Evolutionary conservation across 352 stramenopile species (phyloP).

Genomic region (Phytophthora parvispora): DNA sequence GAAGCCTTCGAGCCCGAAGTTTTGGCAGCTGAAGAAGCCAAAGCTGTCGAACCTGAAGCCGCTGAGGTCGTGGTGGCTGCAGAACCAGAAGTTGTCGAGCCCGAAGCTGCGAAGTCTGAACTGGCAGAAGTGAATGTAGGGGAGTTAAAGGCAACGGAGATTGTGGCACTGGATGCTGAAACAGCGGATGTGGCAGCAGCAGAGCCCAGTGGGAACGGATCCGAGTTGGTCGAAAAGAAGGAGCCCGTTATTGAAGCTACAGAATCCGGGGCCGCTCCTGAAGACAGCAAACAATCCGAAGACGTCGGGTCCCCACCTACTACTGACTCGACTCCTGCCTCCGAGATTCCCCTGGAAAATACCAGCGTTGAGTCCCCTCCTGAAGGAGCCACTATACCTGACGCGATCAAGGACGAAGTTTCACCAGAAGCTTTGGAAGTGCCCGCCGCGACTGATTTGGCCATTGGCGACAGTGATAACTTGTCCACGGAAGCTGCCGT

Average conservation of each 20-base stretch:
- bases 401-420: conserved; percentile 4
- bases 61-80: background rate
- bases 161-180: background rate
- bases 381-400: background rate
- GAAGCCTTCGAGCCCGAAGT: background rate
- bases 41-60: background rate
- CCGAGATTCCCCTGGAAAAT: background rate
- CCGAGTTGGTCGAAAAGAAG: background rate
- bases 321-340: background rate
- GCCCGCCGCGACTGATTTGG: background rate
- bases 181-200: background rate
- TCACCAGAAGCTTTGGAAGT: background rate
- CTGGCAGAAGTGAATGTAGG: background rate
- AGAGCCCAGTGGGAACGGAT: background rate
- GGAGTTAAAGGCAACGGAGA: background rate
- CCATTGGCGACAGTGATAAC: conserved; percentile 1
- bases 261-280: background rate
- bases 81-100: background rate
- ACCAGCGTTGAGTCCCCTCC: background rate
- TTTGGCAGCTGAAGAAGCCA: background rate
- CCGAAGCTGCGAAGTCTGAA: background rate
- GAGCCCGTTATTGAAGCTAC: background rate
- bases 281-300: background rate
- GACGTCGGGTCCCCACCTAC: background rate
- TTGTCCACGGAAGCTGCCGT: background rate